phyloP scores from a whole-genome alignment of 306 rosid species.

The Ziziphus jujuba region DNA sequence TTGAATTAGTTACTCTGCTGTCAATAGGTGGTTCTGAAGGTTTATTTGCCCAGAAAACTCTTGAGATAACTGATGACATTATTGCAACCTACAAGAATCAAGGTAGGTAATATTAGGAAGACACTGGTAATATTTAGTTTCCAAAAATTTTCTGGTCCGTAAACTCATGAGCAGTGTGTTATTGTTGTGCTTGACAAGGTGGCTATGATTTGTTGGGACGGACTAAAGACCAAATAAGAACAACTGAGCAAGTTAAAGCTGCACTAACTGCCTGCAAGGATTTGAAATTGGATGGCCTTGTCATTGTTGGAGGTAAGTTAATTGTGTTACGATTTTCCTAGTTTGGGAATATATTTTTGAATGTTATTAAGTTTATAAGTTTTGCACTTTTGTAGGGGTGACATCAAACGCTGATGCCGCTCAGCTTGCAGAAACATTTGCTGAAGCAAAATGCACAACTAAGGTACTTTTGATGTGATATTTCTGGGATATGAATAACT shows the following conservation, averaged over 20 bases:
- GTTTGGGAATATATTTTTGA: background rate
- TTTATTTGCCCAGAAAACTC: constrained; percentile 83
- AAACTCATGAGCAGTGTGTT: constrained; percentile 10
- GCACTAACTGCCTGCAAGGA: constrained; percentile 74
- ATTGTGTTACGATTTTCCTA: background rate
- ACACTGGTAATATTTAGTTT: constrained; percentile 1
- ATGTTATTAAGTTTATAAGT: constrained; percentile 10
- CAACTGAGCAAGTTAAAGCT: constrained; percentile 91
- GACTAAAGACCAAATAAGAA: constrained; percentile 93
- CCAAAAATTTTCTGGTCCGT: background rate
- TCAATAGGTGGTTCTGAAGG: constrained; percentile 95
- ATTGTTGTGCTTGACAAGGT: constrained; percentile 49
- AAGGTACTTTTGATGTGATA: constrained; percentile 49
- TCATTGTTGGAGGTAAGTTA: constrained; percentile 86
- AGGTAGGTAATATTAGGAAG: constrained; percentile 46
- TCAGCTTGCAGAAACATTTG: constrained; percentile 98
- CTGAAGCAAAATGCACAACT: constrained; percentile 80
- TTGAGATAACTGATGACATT: constrained; percentile 76
- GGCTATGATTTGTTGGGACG: constrained; percentile 98
- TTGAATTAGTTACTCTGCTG: constrained; percentile 19
- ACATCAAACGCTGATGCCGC: constrained; percentile 98
- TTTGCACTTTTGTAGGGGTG: constrained; percentile 61
- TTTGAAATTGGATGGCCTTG: constrained; percentile 91
- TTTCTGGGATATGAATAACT: background rate
- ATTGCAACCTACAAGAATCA: constrained; percentile 90